phyloP scores from a whole-genome alignment of 1,139 yeast species.

The Nakaseomyces bracarensis region DNA sequence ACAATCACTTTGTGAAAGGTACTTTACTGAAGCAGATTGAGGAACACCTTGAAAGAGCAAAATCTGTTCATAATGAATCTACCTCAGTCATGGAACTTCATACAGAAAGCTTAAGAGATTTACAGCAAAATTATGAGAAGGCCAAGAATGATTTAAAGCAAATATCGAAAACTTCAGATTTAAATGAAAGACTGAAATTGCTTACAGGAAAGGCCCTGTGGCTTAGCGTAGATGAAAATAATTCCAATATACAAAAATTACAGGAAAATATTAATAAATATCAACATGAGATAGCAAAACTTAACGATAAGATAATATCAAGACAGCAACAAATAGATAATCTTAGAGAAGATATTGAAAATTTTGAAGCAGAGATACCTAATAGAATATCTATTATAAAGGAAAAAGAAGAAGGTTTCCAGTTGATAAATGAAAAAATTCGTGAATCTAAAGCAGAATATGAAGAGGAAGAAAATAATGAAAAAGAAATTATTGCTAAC shows the following conservation, averaged over 20 bases:
- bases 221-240: constrained; percentile 38
- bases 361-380: constrained; percentile 20
- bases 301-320: constrained; percentile 17
- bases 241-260: constrained; percentile 21
- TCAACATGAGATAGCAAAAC: constrained; percentile 24
- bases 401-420: constrained; percentile 22
- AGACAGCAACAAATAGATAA: constrained; percentile 13
- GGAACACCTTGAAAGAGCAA: constrained; percentile 40
- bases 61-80: constrained; percentile 23
- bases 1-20: constrained; percentile 70
- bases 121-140: constrained; percentile 30
- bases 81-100: constrained; percentile 25
- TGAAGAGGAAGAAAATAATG: constrained; percentile 23
- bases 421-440: constrained; percentile 22
- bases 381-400: constrained; percentile 17
- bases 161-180: constrained; percentile 30
- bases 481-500: constrained; percentile 28
- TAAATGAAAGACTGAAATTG: constrained; percentile 39
- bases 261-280: constrained; percentile 22
- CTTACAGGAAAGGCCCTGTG: constrained; percentile 59
- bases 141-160: constrained; percentile 32
- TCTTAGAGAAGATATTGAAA: constrained; percentile 9
- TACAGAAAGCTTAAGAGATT: constrained; percentile 22
- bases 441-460: constrained; percentile 17
- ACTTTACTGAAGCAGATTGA: constrained; percentile 59